Percentiles rank a stretch among this genome's conserved stretches.
These are phyloP conservation scores for Barnettozyma botsteinii DNA, from an alignment of 805 yeast species.

Conservation along the genomic window DNA sequence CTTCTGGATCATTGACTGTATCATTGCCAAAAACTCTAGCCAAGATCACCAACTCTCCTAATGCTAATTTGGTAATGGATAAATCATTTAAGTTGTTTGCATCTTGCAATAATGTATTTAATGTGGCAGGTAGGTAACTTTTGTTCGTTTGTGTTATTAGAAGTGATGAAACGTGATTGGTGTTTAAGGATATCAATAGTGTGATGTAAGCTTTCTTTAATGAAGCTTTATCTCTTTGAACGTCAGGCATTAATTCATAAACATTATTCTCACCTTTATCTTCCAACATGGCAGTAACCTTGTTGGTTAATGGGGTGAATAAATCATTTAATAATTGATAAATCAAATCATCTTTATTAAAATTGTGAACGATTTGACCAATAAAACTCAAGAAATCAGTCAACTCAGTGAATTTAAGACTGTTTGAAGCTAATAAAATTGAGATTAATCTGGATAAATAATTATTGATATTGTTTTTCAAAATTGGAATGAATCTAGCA, in stretches of 20 bases:
- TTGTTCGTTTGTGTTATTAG: constrained; percentile 66
- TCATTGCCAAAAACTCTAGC: constrained; percentile 64
- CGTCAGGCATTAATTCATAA: constrained; percentile 44
- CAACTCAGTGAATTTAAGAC: constrained; percentile 59
- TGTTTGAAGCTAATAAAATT: constrained; percentile 50
- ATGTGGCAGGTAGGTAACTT: constrained; percentile 49
- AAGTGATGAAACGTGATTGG: constrained; percentile 75
- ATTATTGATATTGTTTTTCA: constrained; percentile 45
- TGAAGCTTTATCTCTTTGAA: constrained; percentile 55
- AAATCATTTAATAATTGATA: constrained; percentile 71
- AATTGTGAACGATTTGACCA: constrained; percentile 81
- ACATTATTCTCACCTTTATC: constrained; percentile 37
- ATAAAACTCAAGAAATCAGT: constrained; percentile 79
- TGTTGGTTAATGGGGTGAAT: constrained; percentile 65
- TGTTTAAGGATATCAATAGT: constrained; percentile 60
- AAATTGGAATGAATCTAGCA: constrained; percentile 76
- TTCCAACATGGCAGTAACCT: constrained; percentile 48
- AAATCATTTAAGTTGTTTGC: constrained; percentile 61
- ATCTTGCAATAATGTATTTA: constrained; percentile 59
- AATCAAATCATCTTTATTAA: constrained; percentile 57
- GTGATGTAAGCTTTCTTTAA: constrained; percentile 67
- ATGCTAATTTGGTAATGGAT: constrained; percentile 58
- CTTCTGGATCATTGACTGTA: constrained; percentile 54
- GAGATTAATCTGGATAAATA: constrained; percentile 68
- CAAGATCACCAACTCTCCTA: constrained; percentile 62